Evolutionary conservation across 1,284 basidiomycete species (phyloP), one percentile per base, ranked within the genome.

Genomic region (Tylopilus sp.): DNA sequence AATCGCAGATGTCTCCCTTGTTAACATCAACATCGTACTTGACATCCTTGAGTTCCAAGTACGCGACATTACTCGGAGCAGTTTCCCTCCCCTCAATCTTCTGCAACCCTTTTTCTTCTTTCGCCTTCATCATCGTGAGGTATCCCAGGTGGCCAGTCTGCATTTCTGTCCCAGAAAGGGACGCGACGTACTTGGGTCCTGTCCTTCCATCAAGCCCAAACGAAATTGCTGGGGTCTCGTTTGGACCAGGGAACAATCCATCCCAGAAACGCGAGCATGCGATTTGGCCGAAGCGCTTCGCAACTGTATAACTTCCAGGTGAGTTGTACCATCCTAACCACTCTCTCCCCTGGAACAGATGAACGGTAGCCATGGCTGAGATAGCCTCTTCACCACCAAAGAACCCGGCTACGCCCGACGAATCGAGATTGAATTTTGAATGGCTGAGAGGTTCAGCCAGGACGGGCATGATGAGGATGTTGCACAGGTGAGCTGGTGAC

Each of bases 311-410:
- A 57, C 75, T 72, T 18, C 77, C 77, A 4, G 77, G 78, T 9
- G 73, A 72, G 22, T 79, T 80, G 58, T 68, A 80, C 79, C 79
- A 79, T 6, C 77, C 77, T 24, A 80, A 54, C 71, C 70, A 79
- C 8, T 66, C 71, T 51, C 72, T 70, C 4, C 68, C 69, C 49
- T 59, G 29, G 57, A 69, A 78, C 13, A 80, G 60, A 36, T 75
- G 71, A 36, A 80, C 67, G 9, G 72, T 74, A 13, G 59, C 62
- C 75, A 79, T 80, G 18, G 77, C 75, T 0, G 72, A 68, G 41
- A 79, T 64, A 7, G 75, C 79, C 57, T 78, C 75, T 44, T 80
- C 64, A n/a, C 78, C 79, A 0, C 78, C 78, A 15, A 78, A 80
- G n/a, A 70, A 72, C 0, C 74, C 77, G 24, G 71, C 69, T 7